Evolutionary conservation across 495 filamentous ascomycete species (phyloP), one percentile per base, ranked within the genome.

Genomic region (Neurospora pannonica): DNA sequence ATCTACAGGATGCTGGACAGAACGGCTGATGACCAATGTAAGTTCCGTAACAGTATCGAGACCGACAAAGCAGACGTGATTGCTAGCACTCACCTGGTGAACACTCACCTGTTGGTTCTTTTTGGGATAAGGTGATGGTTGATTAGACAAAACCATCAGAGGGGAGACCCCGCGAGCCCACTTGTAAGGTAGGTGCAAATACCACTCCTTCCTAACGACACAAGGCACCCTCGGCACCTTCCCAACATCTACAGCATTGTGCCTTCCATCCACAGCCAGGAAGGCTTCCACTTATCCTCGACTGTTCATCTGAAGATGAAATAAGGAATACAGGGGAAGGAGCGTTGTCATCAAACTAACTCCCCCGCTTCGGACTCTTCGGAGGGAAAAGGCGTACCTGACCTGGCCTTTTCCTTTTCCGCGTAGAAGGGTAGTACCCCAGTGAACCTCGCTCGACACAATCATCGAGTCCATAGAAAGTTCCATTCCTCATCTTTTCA

Each of bases 1-100:
- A 94, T 97, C 31, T 97, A 91, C 71, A 82, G 88, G 13, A 90
- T 91, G 85, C 79, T 92, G 9, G 87, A 90, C 72, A 78, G 87
- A 5, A 85, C 82, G 6, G 84, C 83, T 0, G 82, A 78, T 5
- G 82, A 87, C 67, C 86, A 89, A 54, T 88, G 85, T 88, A 80
- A 43, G 83, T 82, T 36, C 28, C 62, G 31, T 62, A 15, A 34
- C 5, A 40, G 38, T 17, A 40, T 0, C 3, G 19, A 15, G 21
- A 36, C 10, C 4, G 28, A 3, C 15, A 24, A 13, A 36, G 38
- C 11, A 24, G 24, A 62, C 8, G 10, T 10, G 0, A 7, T 38
- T 24, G 71, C 78, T 79, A 62, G 79, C 74, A n/a, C 13, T 24
- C 28, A 40, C 38, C 13, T 40, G 38, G 13, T 6, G n/a, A n/a